Evolutionary conservation across 2,329 filamentous ascomycete genomes (phyloP), one percentile per base, ranked within the genome.

Genomic region (Biscogniauxia marginata): DNA sequence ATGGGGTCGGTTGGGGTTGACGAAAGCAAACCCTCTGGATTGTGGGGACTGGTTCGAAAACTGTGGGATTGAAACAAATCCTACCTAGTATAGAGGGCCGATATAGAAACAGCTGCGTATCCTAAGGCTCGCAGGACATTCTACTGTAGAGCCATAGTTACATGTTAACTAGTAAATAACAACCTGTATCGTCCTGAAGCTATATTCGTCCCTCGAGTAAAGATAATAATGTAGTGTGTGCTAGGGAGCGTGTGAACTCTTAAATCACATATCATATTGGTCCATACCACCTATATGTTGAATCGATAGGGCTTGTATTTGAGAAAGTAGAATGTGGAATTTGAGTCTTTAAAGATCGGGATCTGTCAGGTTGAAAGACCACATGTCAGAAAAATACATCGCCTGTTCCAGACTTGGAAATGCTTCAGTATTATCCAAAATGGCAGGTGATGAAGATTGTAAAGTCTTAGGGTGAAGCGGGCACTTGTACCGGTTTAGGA

Each of bases 391-490:
- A 39, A 58, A 49, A 20, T 52, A 20, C 39, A 51, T 43, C 1
- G 47, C 30, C 24, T 39, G 20, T 16, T 60, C 49, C 3, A 49
- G 34, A 34, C 47, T 49, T n/a, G 20, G 54, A 16, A 52, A 47
- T 9, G 24, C 18, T 7, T 49, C 48, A 19, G 53, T n/a, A 22
- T 16, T 21, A 3, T 23, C 48, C 39, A 45, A 22, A n/a, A 24
- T 39, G 21, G 45, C 23, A 49, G 56, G 6, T n/a, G 30, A 49
- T 25, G 45, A 22, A 34, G 49, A 22, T 16, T 59, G 52, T 3
- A 60, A 43, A 4, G 52, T 55, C 49, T 65, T 65, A 4, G 62
- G 63, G 19, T 65, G 63, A 46, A 65, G 48, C 4, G 63, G 65
- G 9, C 58, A 58, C 46, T 57, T 67, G n/a, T 64, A 53, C 16